A percentile compares a stretch with the other conserved stretches of the same genome.
Conservation (phyloP, 164 flowering plant genomes). For the Nymphaea colorata region DNA sequence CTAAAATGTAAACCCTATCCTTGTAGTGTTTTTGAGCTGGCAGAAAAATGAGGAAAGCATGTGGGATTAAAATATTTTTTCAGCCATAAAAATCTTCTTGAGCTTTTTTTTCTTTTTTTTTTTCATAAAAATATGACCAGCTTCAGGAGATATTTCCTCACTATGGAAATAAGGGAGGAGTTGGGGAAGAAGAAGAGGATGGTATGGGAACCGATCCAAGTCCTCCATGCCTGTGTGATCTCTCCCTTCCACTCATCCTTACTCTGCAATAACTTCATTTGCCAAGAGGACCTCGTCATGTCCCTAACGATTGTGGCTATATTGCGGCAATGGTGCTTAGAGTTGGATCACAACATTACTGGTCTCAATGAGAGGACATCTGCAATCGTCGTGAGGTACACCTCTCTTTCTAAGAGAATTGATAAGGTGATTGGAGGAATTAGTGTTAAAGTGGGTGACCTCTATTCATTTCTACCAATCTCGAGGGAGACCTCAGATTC, state of each 20-base stretch:
- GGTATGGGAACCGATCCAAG: constrained; percentile 2
- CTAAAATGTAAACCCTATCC: no score
- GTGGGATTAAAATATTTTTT: no score
- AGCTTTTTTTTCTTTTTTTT: neutral
- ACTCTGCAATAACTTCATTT: constrained; percentile 24
- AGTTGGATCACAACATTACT: constrained; percentile 23
- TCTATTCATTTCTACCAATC: constrained; percentile 27
- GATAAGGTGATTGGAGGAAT: constrained; percentile 17
- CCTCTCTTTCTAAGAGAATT: constrained; percentile 33
- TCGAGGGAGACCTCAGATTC: constrained; percentile 17
- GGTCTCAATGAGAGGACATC: constrained; percentile 30
- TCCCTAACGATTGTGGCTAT: constrained; percentile 32
- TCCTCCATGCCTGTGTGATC: constrained; percentile 26
- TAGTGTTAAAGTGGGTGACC: constrained; percentile 28
- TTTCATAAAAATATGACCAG: neutral
- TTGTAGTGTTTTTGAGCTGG: no score
- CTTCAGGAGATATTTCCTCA: no score
- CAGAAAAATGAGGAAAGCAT: no score
- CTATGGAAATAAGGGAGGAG: no score
- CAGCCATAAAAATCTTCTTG: neutral
- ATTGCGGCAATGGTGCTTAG: constrained; percentile 28
- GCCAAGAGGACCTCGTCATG: constrained; percentile 15
- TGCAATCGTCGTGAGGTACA: constrained; percentile 21
- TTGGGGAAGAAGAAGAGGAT: neutral
- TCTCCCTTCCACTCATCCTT: constrained; percentile 31